A percentile compares a stretch with the other conserved stretches of the same genome.
These are phyloP conservation scores for Termitomyces sp. DNA, from an alignment of 768 basidiomycete genomes.

Conservation along the genomic window DNA sequence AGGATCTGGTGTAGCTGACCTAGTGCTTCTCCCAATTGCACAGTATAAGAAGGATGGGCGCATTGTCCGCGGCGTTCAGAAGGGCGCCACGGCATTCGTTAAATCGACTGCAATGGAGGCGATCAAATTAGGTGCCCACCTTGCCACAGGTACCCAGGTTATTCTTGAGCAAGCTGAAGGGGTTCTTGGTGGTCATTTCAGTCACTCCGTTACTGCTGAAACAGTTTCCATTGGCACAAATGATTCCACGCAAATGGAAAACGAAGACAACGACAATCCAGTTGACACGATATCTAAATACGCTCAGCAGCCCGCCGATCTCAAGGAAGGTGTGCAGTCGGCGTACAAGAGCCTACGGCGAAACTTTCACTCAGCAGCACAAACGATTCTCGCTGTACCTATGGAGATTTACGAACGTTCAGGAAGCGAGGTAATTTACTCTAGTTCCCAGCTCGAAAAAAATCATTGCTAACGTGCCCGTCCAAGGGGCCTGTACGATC, in stretches of 20 bases:
- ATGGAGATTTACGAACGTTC: slow-evolving; percentile 99
- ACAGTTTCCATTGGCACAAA: slow-evolving; percentile 51
- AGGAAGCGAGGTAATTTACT: slow-evolving; percentile 72
- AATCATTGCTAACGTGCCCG: slow-evolving; percentile 5
- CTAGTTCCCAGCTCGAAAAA: not conserved
- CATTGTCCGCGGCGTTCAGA: slow-evolving; percentile 88
- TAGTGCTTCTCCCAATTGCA: slow-evolving; percentile 92
- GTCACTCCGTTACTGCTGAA: slow-evolving; percentile 63
- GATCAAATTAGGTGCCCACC: slow-evolving; percentile 87
- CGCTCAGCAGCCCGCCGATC: slow-evolving; percentile 83
- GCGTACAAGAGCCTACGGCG: slow-evolving; percentile 87
- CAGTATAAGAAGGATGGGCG: slow-evolving; percentile 98
- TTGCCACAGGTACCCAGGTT: slow-evolving; percentile 97
- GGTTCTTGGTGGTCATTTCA: slow-evolving; percentile 80
- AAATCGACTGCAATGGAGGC: slow-evolving; percentile 95
- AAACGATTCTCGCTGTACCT: slow-evolving; percentile 96
- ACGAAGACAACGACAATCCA: slow-evolving; percentile 37
- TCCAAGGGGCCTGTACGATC: slow-evolving; percentile 86
- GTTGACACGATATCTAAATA: slow-evolving; percentile 82
- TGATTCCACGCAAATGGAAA: slow-evolving; percentile 25
- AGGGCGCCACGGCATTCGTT: slow-evolving; percentile 90
- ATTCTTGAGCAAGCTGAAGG: slow-evolving; percentile 94
- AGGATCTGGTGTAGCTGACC: slow-evolving; percentile 93
- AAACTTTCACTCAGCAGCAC: slow-evolving; percentile 91
- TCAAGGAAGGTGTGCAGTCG: slow-evolving; percentile 83